These are phyloP conservation scores for Fraxinus sp. DNA, from an alignment of 305 asterid species.

Conservation along the genomic window DNA sequence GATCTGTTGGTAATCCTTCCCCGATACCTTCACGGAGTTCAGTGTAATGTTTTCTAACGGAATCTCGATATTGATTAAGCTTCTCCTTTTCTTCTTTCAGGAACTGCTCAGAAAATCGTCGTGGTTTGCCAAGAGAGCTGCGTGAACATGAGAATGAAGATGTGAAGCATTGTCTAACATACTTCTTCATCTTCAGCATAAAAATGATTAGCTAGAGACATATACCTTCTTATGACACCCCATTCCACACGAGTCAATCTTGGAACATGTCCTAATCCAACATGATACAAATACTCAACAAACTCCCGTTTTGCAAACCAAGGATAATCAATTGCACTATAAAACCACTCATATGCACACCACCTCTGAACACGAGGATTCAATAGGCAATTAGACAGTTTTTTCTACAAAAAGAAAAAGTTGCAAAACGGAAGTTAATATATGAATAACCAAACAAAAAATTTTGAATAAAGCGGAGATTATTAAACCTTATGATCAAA, in stretches of 20 bases:
- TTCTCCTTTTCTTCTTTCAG: slow-evolving; percentile 94
- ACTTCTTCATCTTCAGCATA: slow-evolving; percentile 18
- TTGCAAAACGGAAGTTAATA: slow-evolving; percentile 19
- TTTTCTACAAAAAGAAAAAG: slow-evolving; percentile 42
- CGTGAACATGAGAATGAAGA: slow-evolving; percentile 15
- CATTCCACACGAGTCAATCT: slow-evolving; percentile 93
- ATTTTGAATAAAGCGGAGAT: slow-evolving; percentile 19
- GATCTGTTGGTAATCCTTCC: slow-evolving; percentile 91
- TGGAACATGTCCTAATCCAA: slow-evolving; percentile 90
- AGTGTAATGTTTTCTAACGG: slow-evolving; percentile 82
- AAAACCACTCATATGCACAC: slow-evolving; percentile 94
- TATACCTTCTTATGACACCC: slow-evolving; percentile 96
- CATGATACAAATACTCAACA: slow-evolving; percentile 87
- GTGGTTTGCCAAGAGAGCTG: slow-evolving; percentile 96
- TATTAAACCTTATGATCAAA: slow-evolving; percentile 50
- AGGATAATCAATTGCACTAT: slow-evolving; percentile 94
- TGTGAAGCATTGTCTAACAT: slow-evolving; percentile 7
- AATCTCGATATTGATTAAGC: slow-evolving; percentile 81
- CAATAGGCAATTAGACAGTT: slow-evolving; percentile 57
- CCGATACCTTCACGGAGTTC: slow-evolving; percentile 81
- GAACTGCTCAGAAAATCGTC: slow-evolving; percentile 89
- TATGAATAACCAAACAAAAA: slow-evolving; percentile 13
- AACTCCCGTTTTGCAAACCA: slow-evolving; percentile 93
- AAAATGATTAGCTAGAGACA: slow-evolving; percentile 16
- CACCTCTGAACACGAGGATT: slow-evolving; percentile 68